phyloP scores from a whole-genome alignment of 2,329 filamentous ascomycete genomes.

The Xylariaceae sp. region DNA sequence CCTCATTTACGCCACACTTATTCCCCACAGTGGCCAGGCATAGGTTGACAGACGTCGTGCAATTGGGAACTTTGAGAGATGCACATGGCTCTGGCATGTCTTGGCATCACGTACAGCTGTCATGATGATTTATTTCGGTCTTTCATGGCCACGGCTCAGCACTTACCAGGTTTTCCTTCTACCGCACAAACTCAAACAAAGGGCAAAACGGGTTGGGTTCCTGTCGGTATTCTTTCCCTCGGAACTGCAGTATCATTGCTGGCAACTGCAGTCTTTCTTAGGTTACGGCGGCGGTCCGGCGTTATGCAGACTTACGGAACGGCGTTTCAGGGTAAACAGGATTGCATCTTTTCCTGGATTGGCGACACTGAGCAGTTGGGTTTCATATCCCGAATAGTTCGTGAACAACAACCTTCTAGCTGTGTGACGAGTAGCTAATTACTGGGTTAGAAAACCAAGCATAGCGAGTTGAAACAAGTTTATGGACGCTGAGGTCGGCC shows the following conservation, averaged over 20 bases:
- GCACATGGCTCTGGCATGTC: constrained; percentile 9
- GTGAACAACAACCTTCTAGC: no score
- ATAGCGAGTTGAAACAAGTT: no score
- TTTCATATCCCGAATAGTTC: no score
- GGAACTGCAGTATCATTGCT: not conserved
- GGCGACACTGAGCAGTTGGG: no score
- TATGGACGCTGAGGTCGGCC: no score
- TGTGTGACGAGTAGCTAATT: no score
- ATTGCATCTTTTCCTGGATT: constrained; percentile 5
- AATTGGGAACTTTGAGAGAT: no score
- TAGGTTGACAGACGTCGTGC: constrained; percentile 4
- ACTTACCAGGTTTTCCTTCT: no score
- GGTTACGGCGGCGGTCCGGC: not conserved
- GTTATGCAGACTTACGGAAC: not conserved
- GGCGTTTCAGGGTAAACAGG: not conserved
- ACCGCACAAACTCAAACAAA: not conserved
- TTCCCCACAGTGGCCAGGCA: constrained; percentile 6
- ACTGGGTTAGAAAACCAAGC: no score
- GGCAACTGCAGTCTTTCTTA: not conserved
- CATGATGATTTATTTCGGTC: constrained; percentile 2
- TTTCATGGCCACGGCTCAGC: not conserved
- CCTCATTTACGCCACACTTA: constrained; percentile 4
- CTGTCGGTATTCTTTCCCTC: not conserved
- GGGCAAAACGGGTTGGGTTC: not conserved
- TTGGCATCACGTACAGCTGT: constrained; percentile 8